A percentile compares a stretch with the other conserved stretches of the same genome.
These are phyloP conservation scores for Mytilinidion resinicola DNA, from an alignment of 495 filamentous ascomycete species.

Conservation along the genomic window DNA sequence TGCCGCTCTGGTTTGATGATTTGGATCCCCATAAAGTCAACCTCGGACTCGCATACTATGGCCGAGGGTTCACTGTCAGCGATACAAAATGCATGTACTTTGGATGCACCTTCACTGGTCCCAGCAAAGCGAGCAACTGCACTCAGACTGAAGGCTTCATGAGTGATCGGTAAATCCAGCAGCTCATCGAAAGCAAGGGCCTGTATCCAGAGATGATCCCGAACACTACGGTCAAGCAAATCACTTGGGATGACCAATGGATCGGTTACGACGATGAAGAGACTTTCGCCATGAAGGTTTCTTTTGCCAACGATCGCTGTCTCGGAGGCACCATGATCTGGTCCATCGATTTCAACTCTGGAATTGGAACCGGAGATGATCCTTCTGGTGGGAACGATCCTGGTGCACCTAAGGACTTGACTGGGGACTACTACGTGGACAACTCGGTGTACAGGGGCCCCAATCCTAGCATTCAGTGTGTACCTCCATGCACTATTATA, in stretches of 20 bases:
- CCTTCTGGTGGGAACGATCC: neutral
- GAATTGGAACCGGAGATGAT: neutral
- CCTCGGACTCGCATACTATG: slow-evolving; percentile 43
- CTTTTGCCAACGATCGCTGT: slow-evolving; percentile 25
- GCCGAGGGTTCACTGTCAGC: slow-evolving; percentile 36
- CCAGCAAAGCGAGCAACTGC: slow-evolving; percentile 1
- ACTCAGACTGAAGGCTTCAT: slow-evolving; percentile 11
- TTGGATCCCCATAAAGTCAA: slow-evolving; percentile 36
- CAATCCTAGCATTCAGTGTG: too few relatives aligned
- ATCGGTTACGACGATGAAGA: slow-evolving; percentile 35
- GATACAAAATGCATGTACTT: slow-evolving; percentile 30
- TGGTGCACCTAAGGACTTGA: too few relatives aligned
- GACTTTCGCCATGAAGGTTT: slow-evolving; percentile 26
- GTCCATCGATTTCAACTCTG: slow-evolving; percentile 33
- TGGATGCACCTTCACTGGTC: neutral
- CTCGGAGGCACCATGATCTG: slow-evolving; percentile 39
- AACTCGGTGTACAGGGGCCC: too few relatives aligned
- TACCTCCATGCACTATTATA: too few relatives aligned
- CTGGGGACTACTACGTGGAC: too few relatives aligned
- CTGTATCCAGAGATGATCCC: slow-evolving; percentile 19
- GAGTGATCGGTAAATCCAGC: slow-evolving; percentile 1
- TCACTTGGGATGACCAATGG: slow-evolving; percentile 32
- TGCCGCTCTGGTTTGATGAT: slow-evolving; percentile 39
- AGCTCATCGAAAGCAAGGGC: slow-evolving; percentile 25
- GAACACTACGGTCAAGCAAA: slow-evolving; percentile 12